Evolutionary conservation across 2,329 filamentous ascomycete species (phyloP), one percentile per base, ranked within the genome.

Genomic region (Rachicladosporium sp.): DNA sequence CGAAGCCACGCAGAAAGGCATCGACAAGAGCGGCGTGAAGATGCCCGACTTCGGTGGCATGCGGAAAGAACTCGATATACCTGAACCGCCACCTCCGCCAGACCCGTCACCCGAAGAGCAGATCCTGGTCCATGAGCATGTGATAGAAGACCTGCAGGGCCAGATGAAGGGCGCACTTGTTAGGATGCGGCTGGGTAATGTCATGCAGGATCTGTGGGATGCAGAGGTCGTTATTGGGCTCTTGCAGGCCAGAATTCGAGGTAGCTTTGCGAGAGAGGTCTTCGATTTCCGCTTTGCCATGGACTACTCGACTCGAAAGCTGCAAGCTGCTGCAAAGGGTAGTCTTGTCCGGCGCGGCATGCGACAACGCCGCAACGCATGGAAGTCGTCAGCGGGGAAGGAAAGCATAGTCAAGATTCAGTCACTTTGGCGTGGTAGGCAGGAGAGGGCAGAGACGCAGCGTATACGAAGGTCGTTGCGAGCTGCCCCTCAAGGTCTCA

Each of bases 21-120:
- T 98, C 34, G 91, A 98, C 66, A 93, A 91, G 62, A 80, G 93
- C 46, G 93, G 93, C 40, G 76, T 89, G 47, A 93, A 76, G 55
- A 95, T 98, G 87, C 91, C 91, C 31, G 94, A 86, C 66, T 98
- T 98, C 66, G 87, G 87, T 41, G 93, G 88, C 43, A 96, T 98
- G 83, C 82, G 88, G 37, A 89, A 87, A 46, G 89, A 91, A 55
- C 95, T 98, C 68, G 87, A 86, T 30, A 81, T 89, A 4, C 82
- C 82, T 0, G 80, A 87, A 52, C 81, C 81, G 0, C 78, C 82
- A 56, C 72, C 73, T 0, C 74, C 79, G 49, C 78, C 78, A 1
- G 68, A 76, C 3, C 91, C 96, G 55, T 87, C 84, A 0, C 89
- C 96, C 51, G 84, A 96, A 53, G 87, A 96, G 52, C 73, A 87